Conservation (phyloP, 2,329 filamentous ascomycete genomes). For the Scytalidium lignicola region DNA sequence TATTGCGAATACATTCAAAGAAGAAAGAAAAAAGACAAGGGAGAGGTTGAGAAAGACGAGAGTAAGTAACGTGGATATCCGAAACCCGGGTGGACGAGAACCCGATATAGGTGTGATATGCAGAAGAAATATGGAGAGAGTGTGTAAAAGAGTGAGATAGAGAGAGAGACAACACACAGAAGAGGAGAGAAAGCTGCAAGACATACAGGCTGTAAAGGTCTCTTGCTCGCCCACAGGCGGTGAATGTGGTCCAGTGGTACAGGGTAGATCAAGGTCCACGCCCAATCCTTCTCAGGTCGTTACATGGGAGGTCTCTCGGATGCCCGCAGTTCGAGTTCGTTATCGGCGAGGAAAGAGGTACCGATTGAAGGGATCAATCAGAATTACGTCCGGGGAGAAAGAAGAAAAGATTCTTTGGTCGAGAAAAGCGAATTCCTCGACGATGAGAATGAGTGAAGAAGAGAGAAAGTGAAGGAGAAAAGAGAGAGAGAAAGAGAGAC, state of each 20-base stretch:
- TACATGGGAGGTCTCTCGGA: conserved; percentile 24
- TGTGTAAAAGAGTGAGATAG: conserved; percentile 8
- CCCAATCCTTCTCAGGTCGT: conserved; percentile 25
- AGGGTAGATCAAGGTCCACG: conserved; percentile 29
- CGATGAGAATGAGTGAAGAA: neutral
- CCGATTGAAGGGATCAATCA: conserved; percentile 14
- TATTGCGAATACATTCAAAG: neutral
- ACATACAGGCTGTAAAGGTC: conserved; percentile 13
- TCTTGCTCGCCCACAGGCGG: conserved; percentile 23
- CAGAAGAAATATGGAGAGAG: neutral
- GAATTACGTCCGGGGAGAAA: conserved; percentile 9
- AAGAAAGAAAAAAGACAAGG: neutral
- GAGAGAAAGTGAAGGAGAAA: conserved; percentile 8
- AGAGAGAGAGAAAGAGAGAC: conserved; percentile 8
- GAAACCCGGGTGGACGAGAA: neutral
- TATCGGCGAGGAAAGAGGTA: conserved; percentile 7
- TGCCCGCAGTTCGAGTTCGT: conserved; percentile 15
- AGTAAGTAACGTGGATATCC: conserved; percentile 4
- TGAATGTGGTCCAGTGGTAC: conserved; percentile 24
- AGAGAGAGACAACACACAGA: neutral
- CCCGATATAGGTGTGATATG: neutral
- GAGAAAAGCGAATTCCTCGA: too few relatives aligned
- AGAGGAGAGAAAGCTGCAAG: neutral
- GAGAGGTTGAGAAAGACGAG: conserved; percentile 4
- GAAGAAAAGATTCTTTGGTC: neutral